phyloP scores from a whole-genome alignment of 148 eudicot genomes.

The Camellia granthamiana region DNA sequence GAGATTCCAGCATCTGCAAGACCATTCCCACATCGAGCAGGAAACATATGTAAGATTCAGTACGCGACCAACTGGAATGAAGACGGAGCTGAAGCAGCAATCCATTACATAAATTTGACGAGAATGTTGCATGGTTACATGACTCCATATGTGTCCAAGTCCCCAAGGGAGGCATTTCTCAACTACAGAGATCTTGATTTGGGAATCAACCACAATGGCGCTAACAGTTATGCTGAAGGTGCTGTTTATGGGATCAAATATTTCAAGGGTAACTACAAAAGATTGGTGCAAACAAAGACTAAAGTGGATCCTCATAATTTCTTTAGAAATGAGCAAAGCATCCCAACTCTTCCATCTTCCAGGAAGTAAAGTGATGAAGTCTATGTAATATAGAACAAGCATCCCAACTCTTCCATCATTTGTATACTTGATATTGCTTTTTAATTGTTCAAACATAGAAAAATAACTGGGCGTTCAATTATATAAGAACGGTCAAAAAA shows the following conservation, averaged over 20 bases:
- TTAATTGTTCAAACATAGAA: no score
- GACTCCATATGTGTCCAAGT: slow-evolving; percentile 35
- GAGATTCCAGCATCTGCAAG: slow-evolving; percentile 26
- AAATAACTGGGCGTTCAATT: no score
- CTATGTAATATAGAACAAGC: background rate
- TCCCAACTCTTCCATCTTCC: background rate
- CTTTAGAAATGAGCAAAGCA: background rate
- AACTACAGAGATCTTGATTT: slow-evolving; percentile 38
- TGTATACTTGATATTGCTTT: background rate
- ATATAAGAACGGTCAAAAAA: no score
- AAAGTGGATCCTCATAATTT: background rate
- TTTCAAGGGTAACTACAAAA: slow-evolving; percentile 23
- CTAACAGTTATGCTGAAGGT: background rate
- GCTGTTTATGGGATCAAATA: slow-evolving; percentile 23
- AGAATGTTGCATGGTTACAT: slow-evolving; percentile 19
- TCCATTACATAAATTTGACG: slow-evolving; percentile 12
- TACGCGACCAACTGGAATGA: slow-evolving; percentile 33
- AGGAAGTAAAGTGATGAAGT: background rate
- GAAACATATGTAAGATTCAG: slow-evolving; percentile 29
- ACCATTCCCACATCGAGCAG: slow-evolving; percentile 38
- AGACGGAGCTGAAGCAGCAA: slow-evolving; percentile 17
- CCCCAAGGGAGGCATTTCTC: slow-evolving; percentile 29
- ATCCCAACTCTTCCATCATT: background rate
- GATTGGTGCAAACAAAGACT: slow-evolving; percentile 19
- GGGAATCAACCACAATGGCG: slow-evolving; percentile 24